A percentile compares a stretch with the other conserved stretches of the same genome.
phyloP scores from a whole-genome alignment of 2,329 filamentous ascomycete genomes.

The Cordyceps farinosa region DNA sequence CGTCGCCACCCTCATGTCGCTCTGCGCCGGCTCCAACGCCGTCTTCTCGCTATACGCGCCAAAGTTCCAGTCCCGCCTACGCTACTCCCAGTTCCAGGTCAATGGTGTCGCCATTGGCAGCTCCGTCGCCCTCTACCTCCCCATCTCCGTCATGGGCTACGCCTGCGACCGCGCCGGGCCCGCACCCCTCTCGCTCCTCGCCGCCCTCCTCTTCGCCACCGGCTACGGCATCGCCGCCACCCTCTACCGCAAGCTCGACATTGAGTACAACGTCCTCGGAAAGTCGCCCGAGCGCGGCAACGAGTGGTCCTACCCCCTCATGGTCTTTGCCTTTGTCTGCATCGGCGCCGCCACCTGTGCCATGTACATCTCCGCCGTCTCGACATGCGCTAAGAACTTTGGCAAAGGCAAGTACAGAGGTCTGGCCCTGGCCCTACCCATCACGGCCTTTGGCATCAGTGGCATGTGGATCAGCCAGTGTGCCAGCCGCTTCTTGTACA shows the following conservation, averaged over 20 bases:
- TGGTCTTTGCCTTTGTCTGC: conserved; percentile 80
- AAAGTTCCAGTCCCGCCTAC: conserved; percentile 78
- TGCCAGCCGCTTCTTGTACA: conserved; percentile 73
- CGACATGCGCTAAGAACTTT: conserved; percentile 97
- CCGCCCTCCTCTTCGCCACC: conserved; percentile 69
- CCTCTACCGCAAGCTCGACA: conserved; percentile 58
- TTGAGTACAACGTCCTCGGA: conserved; percentile 40
- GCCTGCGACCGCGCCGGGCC: conserved; percentile 87
- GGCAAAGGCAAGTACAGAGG: conserved; percentile 83
- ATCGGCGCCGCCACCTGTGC: conserved; percentile 80
- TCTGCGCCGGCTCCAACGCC: conserved; percentile 88
- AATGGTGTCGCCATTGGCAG: conserved; percentile 85
- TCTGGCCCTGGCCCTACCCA: conserved; percentile 82
- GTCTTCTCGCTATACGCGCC: conserved; percentile 93
- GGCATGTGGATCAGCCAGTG: conserved; percentile 95
- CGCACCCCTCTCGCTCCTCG: conserved; percentile 67
- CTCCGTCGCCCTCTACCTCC: conserved; percentile 84
- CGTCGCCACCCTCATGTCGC: conserved; percentile 52
- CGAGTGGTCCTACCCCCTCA: conserved; percentile 70
- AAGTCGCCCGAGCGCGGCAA: conserved; percentile 40
- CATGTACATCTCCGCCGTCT: conserved; percentile 89
- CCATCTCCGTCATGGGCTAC: conserved; percentile 86
- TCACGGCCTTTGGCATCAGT: conserved; percentile 88
- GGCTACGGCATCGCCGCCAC: conserved; percentile 83
- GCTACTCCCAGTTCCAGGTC: conserved; percentile 88